Evolutionary conservation across 306 rosid genomes (phyloP).

Genomic region (Quercus mongolica): DNA sequence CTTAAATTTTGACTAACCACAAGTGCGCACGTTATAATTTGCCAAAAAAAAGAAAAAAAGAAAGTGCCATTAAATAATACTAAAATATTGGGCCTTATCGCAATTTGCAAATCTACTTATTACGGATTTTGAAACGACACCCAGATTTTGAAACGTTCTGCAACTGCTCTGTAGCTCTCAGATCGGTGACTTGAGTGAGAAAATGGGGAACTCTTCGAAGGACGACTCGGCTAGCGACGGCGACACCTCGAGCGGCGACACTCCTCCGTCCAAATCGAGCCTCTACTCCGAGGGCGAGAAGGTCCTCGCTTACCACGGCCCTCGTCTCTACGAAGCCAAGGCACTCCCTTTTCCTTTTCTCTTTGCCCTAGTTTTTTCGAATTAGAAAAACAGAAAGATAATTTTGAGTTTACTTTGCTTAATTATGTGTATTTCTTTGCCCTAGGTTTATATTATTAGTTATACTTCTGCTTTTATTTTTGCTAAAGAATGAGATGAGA

Average conservation of each 20-base stretch:
- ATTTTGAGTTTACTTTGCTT: not conserved
- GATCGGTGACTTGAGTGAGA: slow-evolving; percentile 7
- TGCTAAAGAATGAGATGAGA: not conserved
- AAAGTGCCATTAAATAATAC: no score
- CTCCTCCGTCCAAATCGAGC: slow-evolving; percentile 47
- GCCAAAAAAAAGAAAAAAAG: no score
- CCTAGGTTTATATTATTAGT: not conserved
- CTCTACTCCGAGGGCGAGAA: slow-evolving; percentile 72
- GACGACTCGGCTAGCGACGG: slow-evolving; percentile 66
- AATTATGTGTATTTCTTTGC: not conserved
- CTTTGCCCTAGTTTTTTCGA: not conserved
- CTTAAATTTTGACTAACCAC: no score
- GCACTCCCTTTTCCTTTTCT: slow-evolving; percentile 15
- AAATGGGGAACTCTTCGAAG: slow-evolving; percentile 74
- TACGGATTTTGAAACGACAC: no score
- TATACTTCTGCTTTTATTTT: no score
- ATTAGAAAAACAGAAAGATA: no score
- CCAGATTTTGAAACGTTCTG: not conserved
- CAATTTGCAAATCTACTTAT: no score
- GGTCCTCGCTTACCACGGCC: slow-evolving; percentile 88
- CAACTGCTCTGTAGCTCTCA: not conserved
- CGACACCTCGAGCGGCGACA: slow-evolving; percentile 65
- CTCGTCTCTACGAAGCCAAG: slow-evolving; percentile 97
- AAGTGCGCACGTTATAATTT: no score
- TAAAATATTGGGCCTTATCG: no score